Evolutionary conservation across 495 filamentous ascomycete species (phyloP), one percentile per base, ranked within the genome.

Genomic region (Clohesyomyces aquaticus): DNA sequence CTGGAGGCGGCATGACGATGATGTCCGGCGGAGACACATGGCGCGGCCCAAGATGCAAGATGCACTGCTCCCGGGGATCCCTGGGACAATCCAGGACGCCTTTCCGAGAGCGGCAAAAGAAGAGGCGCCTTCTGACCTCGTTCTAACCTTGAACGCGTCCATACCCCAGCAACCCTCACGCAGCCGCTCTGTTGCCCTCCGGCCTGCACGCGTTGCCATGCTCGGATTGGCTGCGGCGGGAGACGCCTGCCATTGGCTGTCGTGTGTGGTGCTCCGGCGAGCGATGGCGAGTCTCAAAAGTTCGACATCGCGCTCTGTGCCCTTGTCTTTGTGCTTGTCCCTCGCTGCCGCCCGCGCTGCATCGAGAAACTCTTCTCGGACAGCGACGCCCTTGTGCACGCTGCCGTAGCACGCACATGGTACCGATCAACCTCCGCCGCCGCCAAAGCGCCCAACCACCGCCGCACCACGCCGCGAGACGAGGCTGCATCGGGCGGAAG

Each of bases 11-110:
- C 26, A n/a, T n/a, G 23, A 60, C 46, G 35, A 62, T 53, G 32
- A 53, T 62, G 49, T 29, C 18, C 41, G 55, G 41, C 26, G 55
- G 41, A 55, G 48, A 27, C 61, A 64, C 47, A 41, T 27, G 56
- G 46, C 10, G 23, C 18, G 55, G 8, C 28, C n/a, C 18, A 6
- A n/a, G 23, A 48, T 55, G 51, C 57, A 27, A n/a, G n/a, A n/a
- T n/a, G n/a, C n/a, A n/a, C n/a, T 21, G 48, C 25, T 29, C 26
- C 64, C 46, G 55, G 56, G 19, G 11, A 56, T 51, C 51, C 60
- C 48, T 22, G 60, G 14, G 32, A 38, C 32, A 38, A 38, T 38
- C 32, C 41, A 32, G 25, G 22, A 25, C 49, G 32, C 48, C 29
- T 61, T n/a, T 8, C 35, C 50, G 49, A 22, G 11, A 6, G 28